These are phyloP conservation scores for Chloranthus sessilifolius DNA, from an alignment of 164 flowering plant species.

Conservation along the genomic window DNA sequence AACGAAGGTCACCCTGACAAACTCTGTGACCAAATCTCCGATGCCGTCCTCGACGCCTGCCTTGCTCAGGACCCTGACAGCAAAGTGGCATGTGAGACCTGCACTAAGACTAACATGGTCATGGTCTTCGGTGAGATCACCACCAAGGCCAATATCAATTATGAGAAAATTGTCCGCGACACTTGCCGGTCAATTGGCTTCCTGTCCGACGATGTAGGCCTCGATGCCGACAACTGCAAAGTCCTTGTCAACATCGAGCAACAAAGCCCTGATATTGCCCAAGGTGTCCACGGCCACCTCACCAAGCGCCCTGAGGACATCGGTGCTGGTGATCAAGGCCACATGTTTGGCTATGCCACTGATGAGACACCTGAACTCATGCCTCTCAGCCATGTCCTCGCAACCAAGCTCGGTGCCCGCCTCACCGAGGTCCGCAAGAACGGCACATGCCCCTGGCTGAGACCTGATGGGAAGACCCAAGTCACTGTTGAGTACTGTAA, in stretches of 20 bases:
- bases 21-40: constrained; percentile 83
- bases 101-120: constrained; percentile 90
- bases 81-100: constrained; percentile 86
- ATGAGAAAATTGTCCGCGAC: constrained; percentile 80
- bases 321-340: constrained; percentile 88
- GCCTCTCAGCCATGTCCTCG: constrained; percentile 79
- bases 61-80: constrained; percentile 75
- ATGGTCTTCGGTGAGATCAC: constrained; percentile 88
- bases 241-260: constrained; percentile 81
- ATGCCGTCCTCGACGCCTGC: constrained; percentile 85
- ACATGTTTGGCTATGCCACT: constrained; percentile 87
- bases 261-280: constrained; percentile 85
- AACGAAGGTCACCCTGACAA: constrained; percentile 92
- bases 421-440: constrained; percentile 74
- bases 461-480: constrained; percentile 83
- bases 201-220: constrained; percentile 74
- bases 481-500: constrained; percentile 73
- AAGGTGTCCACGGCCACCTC: constrained; percentile 86
- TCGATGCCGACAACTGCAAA: constrained; percentile 81
- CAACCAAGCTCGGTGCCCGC: constrained; percentile 73
- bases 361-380: constrained; percentile 78
- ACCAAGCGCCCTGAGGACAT: constrained; percentile 84
- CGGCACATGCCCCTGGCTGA: constrained; percentile 66
- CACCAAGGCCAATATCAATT: constrained; percentile 66
- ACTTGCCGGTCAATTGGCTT: constrained; percentile 76